phyloP scores from a whole-genome alignment of 768 basidiomycete genomes.

The Lactarius akahatsu region DNA sequence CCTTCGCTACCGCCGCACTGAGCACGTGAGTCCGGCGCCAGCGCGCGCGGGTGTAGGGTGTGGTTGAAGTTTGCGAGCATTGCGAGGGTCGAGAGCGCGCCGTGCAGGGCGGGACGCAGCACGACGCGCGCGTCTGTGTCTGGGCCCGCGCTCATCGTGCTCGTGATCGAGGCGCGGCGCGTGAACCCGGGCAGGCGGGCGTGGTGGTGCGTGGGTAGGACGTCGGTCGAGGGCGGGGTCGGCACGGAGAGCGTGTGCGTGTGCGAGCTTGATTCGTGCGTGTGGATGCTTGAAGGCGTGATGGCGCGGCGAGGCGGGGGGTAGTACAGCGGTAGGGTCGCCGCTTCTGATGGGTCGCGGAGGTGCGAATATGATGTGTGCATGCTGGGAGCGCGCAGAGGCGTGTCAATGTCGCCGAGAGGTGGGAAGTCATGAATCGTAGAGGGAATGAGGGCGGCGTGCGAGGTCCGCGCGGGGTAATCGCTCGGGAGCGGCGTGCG shows the following conservation, averaged over 20 bases:
- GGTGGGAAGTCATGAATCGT: conserved; percentile 24
- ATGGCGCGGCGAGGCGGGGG: conserved; percentile 38
- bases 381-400: conserved; percentile 13
- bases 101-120: conserved; percentile 63
- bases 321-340: conserved; percentile 33
- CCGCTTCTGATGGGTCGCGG: conserved; percentile 30
- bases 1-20: conserved; percentile 35
- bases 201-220: conserved; percentile 22
- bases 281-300: conserved; percentile 53
- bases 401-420: background rate
- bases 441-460: conserved; percentile 21
- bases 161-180: conserved; percentile 40
- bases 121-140: conserved; percentile 47
- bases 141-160: conserved; percentile 39
- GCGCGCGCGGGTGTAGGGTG: conserved; percentile 89
- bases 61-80: conserved; percentile 87
- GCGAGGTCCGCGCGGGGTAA: conserved; percentile 10
- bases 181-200: conserved; percentile 10
- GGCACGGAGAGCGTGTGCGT: conserved; percentile 45
- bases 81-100: conserved; percentile 80
- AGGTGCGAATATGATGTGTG: too few species aligned
- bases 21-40: conserved; percentile 59
- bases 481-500: conserved; percentile 11
- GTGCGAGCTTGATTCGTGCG: conserved; percentile 50
- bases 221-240: conserved; percentile 46